phyloP scores from a whole-genome alignment of 176 grass and related monocot genomes.

The Carex scoparia region DNA sequence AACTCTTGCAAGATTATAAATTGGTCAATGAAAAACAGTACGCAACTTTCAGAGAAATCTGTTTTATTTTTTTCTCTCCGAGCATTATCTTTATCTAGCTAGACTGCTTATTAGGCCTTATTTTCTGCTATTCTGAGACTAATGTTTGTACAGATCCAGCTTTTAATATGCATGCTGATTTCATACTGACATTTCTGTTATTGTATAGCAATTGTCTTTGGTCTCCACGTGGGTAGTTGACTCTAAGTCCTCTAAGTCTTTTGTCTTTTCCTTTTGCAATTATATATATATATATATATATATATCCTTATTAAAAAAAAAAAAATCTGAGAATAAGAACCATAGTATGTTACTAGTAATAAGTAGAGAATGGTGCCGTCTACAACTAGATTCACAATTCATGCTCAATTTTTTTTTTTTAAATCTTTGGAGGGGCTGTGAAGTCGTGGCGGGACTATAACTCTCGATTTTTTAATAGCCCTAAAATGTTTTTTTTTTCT shows the following conservation, averaged over 20 bases:
- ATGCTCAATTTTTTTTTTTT: too few species aligned
- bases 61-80: background rate
- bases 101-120: background rate
- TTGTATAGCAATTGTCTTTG: background rate
- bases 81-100: background rate
- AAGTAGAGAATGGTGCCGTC: too few species aligned
- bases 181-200: background rate
- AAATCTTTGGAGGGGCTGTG: too few species aligned
- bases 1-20: background rate
- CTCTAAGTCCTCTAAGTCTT: background rate
- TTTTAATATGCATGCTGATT: background rate
- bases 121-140: background rate
- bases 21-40: background rate
- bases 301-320: background rate
- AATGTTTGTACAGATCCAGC: background rate
- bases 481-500: too few species aligned
- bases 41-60: background rate
- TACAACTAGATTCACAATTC: too few species aligned
- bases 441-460: too few species aligned
- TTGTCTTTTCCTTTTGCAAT: background rate
- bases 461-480: too few species aligned
- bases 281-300: background rate
- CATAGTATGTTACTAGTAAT: background rate
- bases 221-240: background rate
- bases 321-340: background rate